These are phyloP conservation scores for Linaria vulgaris DNA, from an alignment of 257 asterid genomes.

Conservation along the genomic window DNA sequence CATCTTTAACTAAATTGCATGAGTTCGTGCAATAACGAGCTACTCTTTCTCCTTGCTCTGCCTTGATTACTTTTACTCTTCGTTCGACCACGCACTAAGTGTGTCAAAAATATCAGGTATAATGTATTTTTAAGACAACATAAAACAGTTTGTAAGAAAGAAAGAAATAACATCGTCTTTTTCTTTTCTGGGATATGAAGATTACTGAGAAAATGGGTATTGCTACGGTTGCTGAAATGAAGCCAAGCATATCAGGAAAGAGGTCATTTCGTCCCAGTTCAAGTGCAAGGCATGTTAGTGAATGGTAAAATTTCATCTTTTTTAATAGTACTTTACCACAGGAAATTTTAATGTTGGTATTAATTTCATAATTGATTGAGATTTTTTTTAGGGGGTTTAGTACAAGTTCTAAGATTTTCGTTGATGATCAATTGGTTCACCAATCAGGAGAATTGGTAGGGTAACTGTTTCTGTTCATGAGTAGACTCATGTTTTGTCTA, in stretches of 20 bases:
- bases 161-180: no score
- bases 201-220: slow-evolving; percentile 60
- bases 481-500: no score
- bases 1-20: slow-evolving; percentile 39
- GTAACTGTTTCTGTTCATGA: slow-evolving; percentile 19
- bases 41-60: slow-evolving; percentile 32
- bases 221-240: slow-evolving; percentile 69
- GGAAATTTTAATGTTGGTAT: no score
- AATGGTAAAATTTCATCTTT: slow-evolving; percentile 49
- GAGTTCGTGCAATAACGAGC: slow-evolving; percentile 35
- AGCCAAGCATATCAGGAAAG: slow-evolving; percentile 82
- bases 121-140: slow-evolving; percentile 10
- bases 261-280: slow-evolving; percentile 78
- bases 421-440: slow-evolving; percentile 23
- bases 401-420: background rate
- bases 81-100: slow-evolving; percentile 33
- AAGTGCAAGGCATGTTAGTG: slow-evolving; percentile 71
- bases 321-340: background rate
- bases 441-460: slow-evolving; percentile 22
- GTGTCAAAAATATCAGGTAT: slow-evolving; percentile 13
- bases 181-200: slow-evolving; percentile 7
- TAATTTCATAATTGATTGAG: no score
- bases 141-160: no score
- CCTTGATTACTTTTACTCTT: background rate
- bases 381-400: no score